These are phyloP conservation scores for Podospora pseudopauciseta DNA, from an alignment of 495 filamentous ascomycete species.

Conservation along the genomic window DNA sequence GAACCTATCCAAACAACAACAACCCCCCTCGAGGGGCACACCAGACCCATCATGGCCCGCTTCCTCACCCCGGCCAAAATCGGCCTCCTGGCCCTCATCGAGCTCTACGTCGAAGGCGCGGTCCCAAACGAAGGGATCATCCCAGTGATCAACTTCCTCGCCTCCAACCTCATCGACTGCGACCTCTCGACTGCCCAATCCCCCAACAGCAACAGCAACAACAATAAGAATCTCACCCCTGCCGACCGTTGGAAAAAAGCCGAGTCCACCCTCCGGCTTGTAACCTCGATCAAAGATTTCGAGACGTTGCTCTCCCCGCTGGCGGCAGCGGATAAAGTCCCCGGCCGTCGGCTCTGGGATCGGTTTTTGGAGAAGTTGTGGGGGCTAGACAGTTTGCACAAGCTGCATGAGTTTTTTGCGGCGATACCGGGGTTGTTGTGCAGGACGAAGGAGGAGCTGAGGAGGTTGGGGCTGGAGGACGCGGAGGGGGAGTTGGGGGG, in stretches of 20 bases:
- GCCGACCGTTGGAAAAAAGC: conserved; percentile 38
- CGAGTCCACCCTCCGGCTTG: conserved; percentile 45
- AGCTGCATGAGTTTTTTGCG: conserved; percentile 68
- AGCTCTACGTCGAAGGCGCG: conserved; percentile 70
- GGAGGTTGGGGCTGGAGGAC: conserved; percentile 39
- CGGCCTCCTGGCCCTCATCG: conserved; percentile 72
- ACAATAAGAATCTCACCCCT: background rate
- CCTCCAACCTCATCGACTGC: conserved; percentile 63
- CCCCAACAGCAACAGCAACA: background rate
- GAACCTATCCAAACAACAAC: background rate
- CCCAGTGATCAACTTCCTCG: conserved; percentile 82
- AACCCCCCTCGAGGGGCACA: background rate
- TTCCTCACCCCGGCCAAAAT: conserved; percentile 85
- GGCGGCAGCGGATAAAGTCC: conserved; percentile 56
- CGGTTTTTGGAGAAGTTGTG: conserved; percentile 78
- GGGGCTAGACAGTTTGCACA: conserved; percentile 76
- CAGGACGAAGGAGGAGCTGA: conserved; percentile 57
- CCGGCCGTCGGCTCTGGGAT: conserved; percentile 82
- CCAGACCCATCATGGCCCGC: conserved; percentile 55
- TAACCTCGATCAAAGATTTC: conserved; percentile 62
- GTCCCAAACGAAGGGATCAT: conserved; percentile 73
- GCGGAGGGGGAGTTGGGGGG: conserved; percentile 15
- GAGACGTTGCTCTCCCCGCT: conserved; percentile 59
- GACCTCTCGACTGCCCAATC: conserved; percentile 18
- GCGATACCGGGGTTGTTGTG: conserved; percentile 53